Base-by-base conservation (phyloP, 2,329 filamentous ascomycete genomes). In the Hortaea werneckii region DNA sequence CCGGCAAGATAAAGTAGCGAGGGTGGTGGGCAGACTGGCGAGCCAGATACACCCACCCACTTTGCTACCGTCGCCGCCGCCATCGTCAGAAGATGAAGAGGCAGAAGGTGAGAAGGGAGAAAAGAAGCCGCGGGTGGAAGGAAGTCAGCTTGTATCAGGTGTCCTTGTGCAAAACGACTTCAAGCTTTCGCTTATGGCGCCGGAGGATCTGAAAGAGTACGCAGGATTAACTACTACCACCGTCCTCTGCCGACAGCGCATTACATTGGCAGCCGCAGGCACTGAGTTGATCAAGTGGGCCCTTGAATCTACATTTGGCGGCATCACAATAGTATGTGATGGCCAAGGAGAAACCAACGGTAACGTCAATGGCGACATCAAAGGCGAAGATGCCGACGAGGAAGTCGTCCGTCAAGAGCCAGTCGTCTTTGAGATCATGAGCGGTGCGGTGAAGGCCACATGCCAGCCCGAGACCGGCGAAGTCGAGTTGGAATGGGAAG, bases 81-180 rank as follows among this genome's bases (percentile, higher is more conserved):
- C 61, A 58, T 53, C 57, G 13, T 64, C 70, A 5, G 67, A 71
- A 26, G 70, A 70, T 10, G 62, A 59, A 6, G 46, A 48, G 20
- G 45, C 48, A 4, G 54, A 54, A 47, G 57, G 48, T 4, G 41
- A 47, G 39, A 50, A 50, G 29, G 52, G 50, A 27, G 56, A 49
- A 54, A 62, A 34, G 47, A 52, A 51, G 44, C 52, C n/a, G 45
- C 53, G 51, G 44, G 54, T 50, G 43, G 46, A 45, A 20, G 50
- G 29, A 47, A 58, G 35, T 52, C 63, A 49, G 48, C 73, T 96
- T 38, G 79, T 98, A 56, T 85, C 83, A 0, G 92, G 92, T 28
- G 92, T 98, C 0, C 75, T 98, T 11, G 89, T 98, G 6, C 90
- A 96, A 57, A 96, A 94, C 63, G 92, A 95, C 64, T 96, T 98